Conservation (phyloP, 1,284 basidiomycete species). For the Cryptococcus maquisensis region DNA sequence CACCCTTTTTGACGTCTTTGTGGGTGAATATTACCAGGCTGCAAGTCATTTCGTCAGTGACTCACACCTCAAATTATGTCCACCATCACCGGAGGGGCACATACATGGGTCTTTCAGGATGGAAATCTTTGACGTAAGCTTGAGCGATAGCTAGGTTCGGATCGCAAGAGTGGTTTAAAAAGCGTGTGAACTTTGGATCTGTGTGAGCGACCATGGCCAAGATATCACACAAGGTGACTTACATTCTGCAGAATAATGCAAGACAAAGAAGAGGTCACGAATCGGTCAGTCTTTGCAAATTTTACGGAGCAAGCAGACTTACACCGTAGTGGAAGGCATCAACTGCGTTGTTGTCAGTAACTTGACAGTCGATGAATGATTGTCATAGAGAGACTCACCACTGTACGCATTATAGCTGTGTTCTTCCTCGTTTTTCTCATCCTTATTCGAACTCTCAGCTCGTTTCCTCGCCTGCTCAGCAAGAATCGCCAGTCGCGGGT, state of each 20-base stretch:
- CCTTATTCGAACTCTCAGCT: slow-evolving; percentile 4
- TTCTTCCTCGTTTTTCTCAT: slow-evolving; percentile 46
- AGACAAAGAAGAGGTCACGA: neutral
- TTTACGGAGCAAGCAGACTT: slow-evolving; percentile 39
- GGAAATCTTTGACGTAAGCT: slow-evolving; percentile 60
- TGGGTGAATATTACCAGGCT: slow-evolving; percentile 65
- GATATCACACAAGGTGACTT: slow-evolving; percentile 34
- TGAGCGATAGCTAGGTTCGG: slow-evolving; percentile 73
- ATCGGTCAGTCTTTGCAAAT: neutral
- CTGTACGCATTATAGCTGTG: slow-evolving; percentile 36
- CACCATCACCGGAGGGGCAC: too few relatives aligned
- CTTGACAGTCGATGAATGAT: neutral
- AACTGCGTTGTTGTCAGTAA: slow-evolving; percentile 46
- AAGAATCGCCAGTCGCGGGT: slow-evolving; percentile 31
- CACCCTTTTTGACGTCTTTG: slow-evolving; percentile 59
- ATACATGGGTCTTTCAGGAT: slow-evolving; percentile 55
- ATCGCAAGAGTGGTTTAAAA: slow-evolving; percentile 75
- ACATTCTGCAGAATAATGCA: slow-evolving; percentile 22
- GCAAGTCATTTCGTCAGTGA: neutral
- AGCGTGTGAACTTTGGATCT: slow-evolving; percentile 38
- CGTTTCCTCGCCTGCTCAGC: slow-evolving; percentile 25
- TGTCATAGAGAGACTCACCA: slow-evolving; percentile 23
- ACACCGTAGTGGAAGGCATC: slow-evolving; percentile 86
- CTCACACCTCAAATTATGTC: neutral
- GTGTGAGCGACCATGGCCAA: slow-evolving; percentile 5